Percentiles rank a stretch among this genome's conserved stretches.
Conservation (phyloP, 75 land plant species). For the Picea glauca region DNA sequence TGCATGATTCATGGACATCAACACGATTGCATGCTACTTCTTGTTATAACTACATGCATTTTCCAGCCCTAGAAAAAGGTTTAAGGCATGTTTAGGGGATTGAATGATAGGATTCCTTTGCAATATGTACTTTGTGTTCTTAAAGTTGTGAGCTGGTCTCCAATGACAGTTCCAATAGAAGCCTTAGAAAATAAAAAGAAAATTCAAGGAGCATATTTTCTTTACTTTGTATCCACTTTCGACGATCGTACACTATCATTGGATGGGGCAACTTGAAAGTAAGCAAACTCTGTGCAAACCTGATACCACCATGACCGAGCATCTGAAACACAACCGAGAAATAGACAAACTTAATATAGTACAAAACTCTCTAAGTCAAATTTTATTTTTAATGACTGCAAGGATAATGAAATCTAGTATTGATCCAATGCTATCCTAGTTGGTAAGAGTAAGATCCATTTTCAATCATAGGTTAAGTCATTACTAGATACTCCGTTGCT, state of each 20-base stretch:
- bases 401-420: not conserved
- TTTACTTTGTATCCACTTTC: slow-evolving; percentile 67
- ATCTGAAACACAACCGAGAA: slow-evolving; percentile 18
- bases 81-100: not conserved
- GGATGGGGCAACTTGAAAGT: slow-evolving; percentile 92
- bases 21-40: not conserved
- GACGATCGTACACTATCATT: slow-evolving; percentile 89
- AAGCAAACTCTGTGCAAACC: slow-evolving; percentile 98
- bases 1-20: not conserved
- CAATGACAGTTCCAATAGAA: not conserved
- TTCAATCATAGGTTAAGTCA: not conserved
- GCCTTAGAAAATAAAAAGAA: not conserved
- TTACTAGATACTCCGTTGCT: slow-evolving; percentile 22
- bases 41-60: not conserved
- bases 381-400: not conserved
- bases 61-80: not conserved
- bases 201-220: not conserved
- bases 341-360: not conserved
- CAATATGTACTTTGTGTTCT: too few relatives aligned
- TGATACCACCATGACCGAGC: slow-evolving; percentile 98
- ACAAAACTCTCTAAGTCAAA: not conserved
- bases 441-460: not conserved
- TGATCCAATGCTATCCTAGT: not conserved
- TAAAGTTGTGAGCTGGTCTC: too few relatives aligned
- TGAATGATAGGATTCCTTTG: too few relatives aligned